These are phyloP conservation scores for Gynostemma pentaphyllum DNA, from an alignment of 306 rosid species.

Conservation along the genomic window DNA sequence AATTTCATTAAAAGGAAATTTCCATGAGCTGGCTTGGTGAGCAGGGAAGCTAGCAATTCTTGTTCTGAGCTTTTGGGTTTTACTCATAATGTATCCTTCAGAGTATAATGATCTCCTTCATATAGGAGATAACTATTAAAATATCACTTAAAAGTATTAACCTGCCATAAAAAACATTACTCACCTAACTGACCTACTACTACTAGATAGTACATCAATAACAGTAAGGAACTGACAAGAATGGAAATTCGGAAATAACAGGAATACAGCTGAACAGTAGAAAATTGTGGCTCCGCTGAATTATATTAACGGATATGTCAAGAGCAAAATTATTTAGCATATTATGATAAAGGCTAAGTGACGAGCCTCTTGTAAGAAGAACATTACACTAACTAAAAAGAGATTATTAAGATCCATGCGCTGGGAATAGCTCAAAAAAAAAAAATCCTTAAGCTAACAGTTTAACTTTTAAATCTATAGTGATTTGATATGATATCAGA, in stretches of 20 bases:
- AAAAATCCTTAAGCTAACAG: too few species aligned
- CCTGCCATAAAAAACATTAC: neutral
- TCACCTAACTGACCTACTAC: too few species aligned
- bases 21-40: constrained; percentile 10
- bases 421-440: neutral
- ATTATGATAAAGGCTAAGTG: neutral
- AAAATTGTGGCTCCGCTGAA: too few species aligned
- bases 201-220: neutral
- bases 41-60: neutral
- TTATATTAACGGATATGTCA: too few species aligned
- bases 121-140: neutral
- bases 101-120: neutral
- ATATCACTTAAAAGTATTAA: neutral
- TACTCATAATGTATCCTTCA: neutral
- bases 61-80: neutral
- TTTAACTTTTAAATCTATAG: too few species aligned
- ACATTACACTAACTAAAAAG: too few species aligned
- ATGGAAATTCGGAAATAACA: neutral
- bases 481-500: too few species aligned
- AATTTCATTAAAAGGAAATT: constrained; percentile 11
- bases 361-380: neutral
- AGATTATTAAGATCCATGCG: too few species aligned
- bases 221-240: neutral
- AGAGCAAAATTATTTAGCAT: too few species aligned
- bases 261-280: too few species aligned